Base-by-base conservation (phyloP, 73 alveolate species). In the Paramecium biaurelia region DNA sequence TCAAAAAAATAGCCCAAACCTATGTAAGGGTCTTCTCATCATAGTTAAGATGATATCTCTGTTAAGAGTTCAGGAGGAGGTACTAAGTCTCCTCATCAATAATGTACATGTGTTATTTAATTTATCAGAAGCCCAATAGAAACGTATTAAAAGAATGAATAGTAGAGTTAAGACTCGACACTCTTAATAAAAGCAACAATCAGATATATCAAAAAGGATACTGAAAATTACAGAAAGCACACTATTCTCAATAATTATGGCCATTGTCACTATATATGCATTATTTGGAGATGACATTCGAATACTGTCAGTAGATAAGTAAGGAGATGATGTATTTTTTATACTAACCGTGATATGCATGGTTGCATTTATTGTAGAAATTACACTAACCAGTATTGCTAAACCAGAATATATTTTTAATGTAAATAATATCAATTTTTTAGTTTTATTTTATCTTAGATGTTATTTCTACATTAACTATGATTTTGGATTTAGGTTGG, bases 261-360 rank as follows among this genome's bases (percentile, higher is more conserved):
- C 97, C 10, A 14, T 93, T 14, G 87, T 97, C 7, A 97, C 99
- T 18, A 53, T 97, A 4, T 97, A 97, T 86, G 99, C 99, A 0
- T 85, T 97, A n/a, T 97, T 95, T 82, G 96, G 96, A 0, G 99
- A 97, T 89, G 98, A 97, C 86, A 15, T 97, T 18, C 56, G 99
- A 68, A 82, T 94, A 45, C 37, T 92, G 1, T 56, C 93, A 12
- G 85, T 86, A 26, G 67, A 38, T 32, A 92, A 92, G 67, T 70
- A 68, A n/a, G 89, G 92, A 49, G 96, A 93, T 92, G 76, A 76
- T 24, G 70, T 42, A 6, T 93, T 93, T 35, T 92, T 47, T 74
- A 87, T 67, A 1, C 70, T 92, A 20, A 92, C 95, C n/a, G 37
- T 53, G 1, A 63, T 90, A 35, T 57, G 92, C 18, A 47, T 93